Evolutionary conservation across 768 basidiomycete genomes (phyloP), one percentile per base, ranked within the genome.

Genomic region (Tulasnella sp.): DNA sequence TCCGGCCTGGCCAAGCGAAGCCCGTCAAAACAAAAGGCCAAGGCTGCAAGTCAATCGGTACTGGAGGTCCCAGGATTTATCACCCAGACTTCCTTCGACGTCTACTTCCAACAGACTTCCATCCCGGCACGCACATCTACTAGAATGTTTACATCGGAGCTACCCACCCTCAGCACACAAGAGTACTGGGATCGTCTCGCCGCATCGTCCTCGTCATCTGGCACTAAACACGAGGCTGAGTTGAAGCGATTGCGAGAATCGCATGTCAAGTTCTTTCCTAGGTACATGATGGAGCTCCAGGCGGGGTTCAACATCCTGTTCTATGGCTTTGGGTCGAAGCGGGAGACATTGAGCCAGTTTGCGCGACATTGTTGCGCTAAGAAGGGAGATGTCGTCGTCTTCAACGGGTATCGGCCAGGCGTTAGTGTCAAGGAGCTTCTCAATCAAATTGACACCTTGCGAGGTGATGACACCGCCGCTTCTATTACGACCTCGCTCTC

Each of bases 261-360:
- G 67, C 73, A 67, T 65, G 70, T 34, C 17, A 64, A 69, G 3
- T 72, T 80, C 17, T 84, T 86, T 66, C 72, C 76, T 23, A 79
- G 83, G 44, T 86, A 85, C 69, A 71, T 79, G 45, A 73, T 76
- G 62, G 91, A 97, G 70, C 76, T 97, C 24, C 73, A 75, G 1
- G 80, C 84, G 68, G 93, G 91, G 1, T 97, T 92, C 76, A 93
- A 89, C 70, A 73, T 97, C 45, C 71, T 94, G 19, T 84, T 90
- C 70, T 90, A 91, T 66, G 95, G 95, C 1, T 80, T 83, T 66
- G 95, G 95, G 4, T 94, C 90, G 19, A 99, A 99, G 69, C 77
- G 89, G 58, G 69, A 68, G 17, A 64, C 86, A 8, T 74, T 99
- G 30, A 88, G 95, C 68, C 74, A 79, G 21, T 88, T 96, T 58